phyloP scores from a whole-genome alignment of 768 basidiomycete genomes.

The Leccinum barrowsii region DNA sequence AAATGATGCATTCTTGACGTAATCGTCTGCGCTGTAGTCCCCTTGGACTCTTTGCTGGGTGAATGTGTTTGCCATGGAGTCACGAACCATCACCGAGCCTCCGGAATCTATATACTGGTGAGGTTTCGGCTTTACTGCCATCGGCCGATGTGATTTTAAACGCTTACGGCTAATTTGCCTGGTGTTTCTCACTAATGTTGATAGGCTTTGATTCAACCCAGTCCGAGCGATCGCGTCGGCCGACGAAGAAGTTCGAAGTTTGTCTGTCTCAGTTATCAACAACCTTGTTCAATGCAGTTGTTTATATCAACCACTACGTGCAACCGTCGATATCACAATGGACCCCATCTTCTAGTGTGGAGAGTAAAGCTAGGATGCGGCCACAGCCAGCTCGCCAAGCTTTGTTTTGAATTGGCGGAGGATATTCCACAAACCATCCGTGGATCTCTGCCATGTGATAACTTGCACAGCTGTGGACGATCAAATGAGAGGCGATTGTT shows the following conservation, averaged over 20 bases:
- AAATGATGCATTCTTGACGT: constrained; percentile 63
- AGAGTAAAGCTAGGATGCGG: background rate
- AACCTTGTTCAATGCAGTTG: background rate
- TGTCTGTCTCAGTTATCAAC: background rate
- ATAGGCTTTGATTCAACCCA: background rate
- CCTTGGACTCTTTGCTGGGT: background rate
- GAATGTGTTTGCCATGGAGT: constrained; percentile 8
- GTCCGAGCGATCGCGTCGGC: constrained; percentile 12
- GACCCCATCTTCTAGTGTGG: background rate
- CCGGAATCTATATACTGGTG: constrained; percentile 2
- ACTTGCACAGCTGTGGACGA: background rate
- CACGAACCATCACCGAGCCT: background rate
- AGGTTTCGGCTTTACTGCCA: constrained; percentile 9
- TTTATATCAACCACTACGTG: background rate
- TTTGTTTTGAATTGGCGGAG: background rate
- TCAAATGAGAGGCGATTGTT: background rate
- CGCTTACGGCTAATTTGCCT: background rate
- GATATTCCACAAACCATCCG: background rate
- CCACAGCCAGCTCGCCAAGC: background rate
- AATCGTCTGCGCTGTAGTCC: constrained; percentile 58
- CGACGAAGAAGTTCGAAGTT: constrained; percentile 15
- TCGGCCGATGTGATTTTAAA: constrained; percentile 20
- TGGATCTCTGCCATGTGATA: too few relatives aligned
- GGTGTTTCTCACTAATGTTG: background rate
- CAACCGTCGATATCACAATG: too few relatives aligned